These are phyloP conservation scores for Pyropia haitanensis DNA, from an alignment of 23 red algal genomes.

Conservation along the genomic window DNA sequence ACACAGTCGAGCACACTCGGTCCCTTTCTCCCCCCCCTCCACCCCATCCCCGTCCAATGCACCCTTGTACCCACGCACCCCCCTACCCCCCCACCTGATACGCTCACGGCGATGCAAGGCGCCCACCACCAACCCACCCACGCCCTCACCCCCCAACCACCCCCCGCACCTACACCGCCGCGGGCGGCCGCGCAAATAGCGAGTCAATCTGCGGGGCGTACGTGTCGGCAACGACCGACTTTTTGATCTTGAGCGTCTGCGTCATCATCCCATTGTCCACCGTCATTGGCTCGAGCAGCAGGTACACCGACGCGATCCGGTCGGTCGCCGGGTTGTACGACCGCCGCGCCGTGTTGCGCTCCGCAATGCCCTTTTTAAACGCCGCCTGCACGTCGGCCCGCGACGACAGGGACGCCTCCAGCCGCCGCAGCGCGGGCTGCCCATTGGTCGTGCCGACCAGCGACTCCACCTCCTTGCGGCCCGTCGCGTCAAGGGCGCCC, in stretches of 20 bases:
- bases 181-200: slow-evolving; percentile 17
- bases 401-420: slow-evolving; percentile 17
- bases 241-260: slow-evolving; percentile 95
- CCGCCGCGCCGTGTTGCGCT: slow-evolving; percentile 30
- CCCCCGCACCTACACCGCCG: too few relatives aligned
- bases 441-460: not conserved
- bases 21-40: too few relatives aligned
- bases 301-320: slow-evolving; percentile 31
- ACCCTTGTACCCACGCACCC: too few relatives aligned
- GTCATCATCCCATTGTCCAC: slow-evolving; percentile 97
- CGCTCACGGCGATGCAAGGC: too few relatives aligned
- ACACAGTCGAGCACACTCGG: too few relatives aligned
- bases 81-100: too few relatives aligned
- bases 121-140: too few relatives aligned
- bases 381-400: slow-evolving; percentile 12
- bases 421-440: slow-evolving; percentile 5
- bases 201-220: slow-evolving; percentile 51
- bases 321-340: slow-evolving; percentile 35
- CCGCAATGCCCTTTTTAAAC: slow-evolving; percentile 35
- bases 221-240: slow-evolving; percentile 33
- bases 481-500: slow-evolving; percentile 14
- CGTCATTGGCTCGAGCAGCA: slow-evolving; percentile 74
- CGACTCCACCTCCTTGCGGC: not conserved
- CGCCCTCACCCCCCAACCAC: too few relatives aligned
- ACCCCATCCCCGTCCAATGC: too few relatives aligned